Base-by-base conservation (phyloP, 73 alveolate genomes). In the Paramecium primaurelia region DNA sequence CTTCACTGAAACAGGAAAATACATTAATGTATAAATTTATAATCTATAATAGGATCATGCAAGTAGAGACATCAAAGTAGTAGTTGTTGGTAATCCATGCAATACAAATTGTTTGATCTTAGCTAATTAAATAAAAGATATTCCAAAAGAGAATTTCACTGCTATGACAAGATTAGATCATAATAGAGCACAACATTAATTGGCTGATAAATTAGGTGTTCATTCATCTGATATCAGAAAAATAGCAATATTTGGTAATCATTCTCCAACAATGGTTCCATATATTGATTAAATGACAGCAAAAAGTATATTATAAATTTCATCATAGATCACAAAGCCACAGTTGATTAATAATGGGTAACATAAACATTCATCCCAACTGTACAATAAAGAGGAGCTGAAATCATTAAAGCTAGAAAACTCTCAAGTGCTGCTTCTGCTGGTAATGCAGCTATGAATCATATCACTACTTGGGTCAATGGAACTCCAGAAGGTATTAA, bases 151-250 rank as follows among this genome's bases (percentile, higher is more conserved):
- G 92, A 98, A 98, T 96, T 96, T 98, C 97, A 96, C 99, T 45
- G 99, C 99, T 38, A 96, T 98, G 98, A 97, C 99, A 47, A 93
- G 99, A 96, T 96, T 98, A 77, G 99, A 98, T 94, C 99, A 98
- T 96, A 98, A 98, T 92, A 92, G 99, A 96, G 99, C 98, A 42
- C 88, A 93, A 73, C 94, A 98, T 80, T 98, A 98, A 92, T 97
- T 97, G 7, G 97, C 99, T 14, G 96, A 90, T 73, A 98, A 96
- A 96, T 93, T 97, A 86, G 94, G 92, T 69, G 89, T 97, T 51
- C 86, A 68, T 45, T 96, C 95, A 68, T 93, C 95, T 59, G 98
- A 97, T 87, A 95, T 97, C 77, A 95, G 91, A 80, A 93, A 94
- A 54, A 80, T 98, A 28, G 96, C 95, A 69, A 97, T 98, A 64